Base-by-base conservation (phyloP, 495 filamentous ascomycete species). In the Mycothermus thermophilus region DNA sequence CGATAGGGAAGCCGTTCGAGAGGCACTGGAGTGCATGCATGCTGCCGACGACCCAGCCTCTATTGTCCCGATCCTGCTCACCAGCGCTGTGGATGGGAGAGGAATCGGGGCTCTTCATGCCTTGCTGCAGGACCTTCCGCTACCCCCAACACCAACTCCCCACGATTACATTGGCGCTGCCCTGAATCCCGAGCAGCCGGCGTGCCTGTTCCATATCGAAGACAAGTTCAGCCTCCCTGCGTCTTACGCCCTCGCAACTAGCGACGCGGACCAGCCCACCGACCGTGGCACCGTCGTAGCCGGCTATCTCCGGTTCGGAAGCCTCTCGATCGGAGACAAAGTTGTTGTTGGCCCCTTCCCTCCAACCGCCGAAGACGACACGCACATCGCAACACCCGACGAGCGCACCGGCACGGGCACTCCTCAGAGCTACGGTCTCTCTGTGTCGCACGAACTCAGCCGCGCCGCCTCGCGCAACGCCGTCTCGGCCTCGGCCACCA, bases 101-200 rank as follows among this genome's bases (percentile, higher is more conserved):
- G 88, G 88, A 1, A 77, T 96, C 35, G 72, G 75, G 13, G 66
- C 79, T 36, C 49, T 94, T 8, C 90, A 97, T 54, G 82, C 83
- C 18, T 63, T 96, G 5, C 67, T 97, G 15, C 69, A 74, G 32
- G 70, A 68, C 37, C 67, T 97, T 13, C 87, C 92, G 0, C 63
- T 90, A 18, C 82, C 83, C 1, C 47, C 59, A 3, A 46, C 57
- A 3, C 72, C 72, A 19, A 66, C 67, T 0, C 42, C 58, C 0
- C 54, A 64, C 14, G 59, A 64, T 18, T 62, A 48, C 15, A 55
- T 58, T 19, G 64, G 60, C 5, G 54, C 45, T 0, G 61, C 55
- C 4, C 40, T 61, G 20, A 67, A 68, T 34, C 61, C 61, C 7
- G 60, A 70, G 37, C 64, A 71, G 27, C 67, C 69, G 4, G 47